Evolutionary conservation across 108 stramenopile species (phyloP).

Genomic region (Cyclotella baltica): DNA sequence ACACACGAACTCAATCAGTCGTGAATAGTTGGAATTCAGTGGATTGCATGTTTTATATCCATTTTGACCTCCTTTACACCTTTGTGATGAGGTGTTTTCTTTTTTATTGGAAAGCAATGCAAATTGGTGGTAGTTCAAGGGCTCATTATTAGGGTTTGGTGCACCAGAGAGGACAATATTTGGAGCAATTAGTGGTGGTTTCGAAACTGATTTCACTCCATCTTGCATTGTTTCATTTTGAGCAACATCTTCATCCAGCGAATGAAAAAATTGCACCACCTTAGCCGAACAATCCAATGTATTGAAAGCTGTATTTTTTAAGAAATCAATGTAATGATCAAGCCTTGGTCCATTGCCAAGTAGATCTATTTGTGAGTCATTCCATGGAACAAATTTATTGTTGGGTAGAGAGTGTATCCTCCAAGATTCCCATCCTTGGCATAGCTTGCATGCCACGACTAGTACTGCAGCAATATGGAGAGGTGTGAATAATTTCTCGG

Average conservation of each 20-base stretch:
- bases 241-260: conserved; percentile 13
- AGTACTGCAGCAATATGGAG: conserved; percentile 60
- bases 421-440: conserved; percentile 61
- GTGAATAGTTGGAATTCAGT: conserved; percentile 39
- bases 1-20: conserved; percentile 42
- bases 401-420: conserved; percentile 31
- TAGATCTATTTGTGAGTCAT: conserved; percentile 48
- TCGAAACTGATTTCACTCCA: not conserved
- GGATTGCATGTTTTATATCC: not conserved
- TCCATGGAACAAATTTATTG: conserved; percentile 49
- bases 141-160: conserved; percentile 24
- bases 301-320: conserved; percentile 52
- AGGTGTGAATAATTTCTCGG: conserved; percentile 44
- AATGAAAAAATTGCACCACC: conserved; percentile 30
- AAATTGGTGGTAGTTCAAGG: not conserved
- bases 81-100: not conserved
- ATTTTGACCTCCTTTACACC: not conserved
- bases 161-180: conserved; percentile 36
- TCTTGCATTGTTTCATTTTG: not conserved
- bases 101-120: not conserved
- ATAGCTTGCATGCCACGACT: conserved; percentile 64
- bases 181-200: not conserved
- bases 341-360: conserved; percentile 55
- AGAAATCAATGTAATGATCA: conserved; percentile 56
- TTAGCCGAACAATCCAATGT: conserved; percentile 10